Percentiles rank a stretch among this genome's conserved stretches.
phyloP scores from a whole-genome alignment of 306 rosid species.

The Gleditsia sinensis region DNA sequence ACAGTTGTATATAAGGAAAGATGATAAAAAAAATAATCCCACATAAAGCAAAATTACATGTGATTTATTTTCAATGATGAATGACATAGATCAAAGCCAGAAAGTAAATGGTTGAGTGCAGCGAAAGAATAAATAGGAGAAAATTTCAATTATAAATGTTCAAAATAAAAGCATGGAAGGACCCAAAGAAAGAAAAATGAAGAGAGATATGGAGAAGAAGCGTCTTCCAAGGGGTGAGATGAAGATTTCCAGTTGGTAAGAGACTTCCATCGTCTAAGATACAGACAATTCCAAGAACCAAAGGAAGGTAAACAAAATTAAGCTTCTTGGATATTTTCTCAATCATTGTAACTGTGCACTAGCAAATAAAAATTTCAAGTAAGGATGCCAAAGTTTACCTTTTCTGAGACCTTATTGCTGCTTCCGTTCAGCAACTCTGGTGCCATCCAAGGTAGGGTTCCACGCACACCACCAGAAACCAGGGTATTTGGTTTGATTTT shows the following conservation, averaged over 20 bases:
- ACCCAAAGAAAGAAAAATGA: neutral
- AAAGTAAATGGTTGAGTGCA: neutral
- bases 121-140: neutral
- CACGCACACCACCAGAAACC: constrained; percentile 96
- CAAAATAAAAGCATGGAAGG: no score
- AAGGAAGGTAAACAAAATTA: no score
- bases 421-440: constrained; percentile 83
- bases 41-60: neutral
- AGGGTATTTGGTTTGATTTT: constrained; percentile 88
- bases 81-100: neutral
- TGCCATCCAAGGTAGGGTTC: constrained; percentile 91
- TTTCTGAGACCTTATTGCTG: constrained; percentile 94
- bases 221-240: neutral
- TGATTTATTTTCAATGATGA: neutral
- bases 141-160: neutral
- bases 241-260: neutral
- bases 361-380: neutral
- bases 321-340: no score
- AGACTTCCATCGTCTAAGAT: no score
- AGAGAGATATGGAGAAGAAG: neutral
- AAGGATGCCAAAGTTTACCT: constrained; percentile 47
- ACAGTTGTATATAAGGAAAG: neutral
- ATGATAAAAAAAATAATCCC: neutral
- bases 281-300: no score
- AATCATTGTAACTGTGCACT: neutral